phyloP scores from a whole-genome alignment of 176 grass and related monocot species.

The Panicum miliaceum region DNA sequence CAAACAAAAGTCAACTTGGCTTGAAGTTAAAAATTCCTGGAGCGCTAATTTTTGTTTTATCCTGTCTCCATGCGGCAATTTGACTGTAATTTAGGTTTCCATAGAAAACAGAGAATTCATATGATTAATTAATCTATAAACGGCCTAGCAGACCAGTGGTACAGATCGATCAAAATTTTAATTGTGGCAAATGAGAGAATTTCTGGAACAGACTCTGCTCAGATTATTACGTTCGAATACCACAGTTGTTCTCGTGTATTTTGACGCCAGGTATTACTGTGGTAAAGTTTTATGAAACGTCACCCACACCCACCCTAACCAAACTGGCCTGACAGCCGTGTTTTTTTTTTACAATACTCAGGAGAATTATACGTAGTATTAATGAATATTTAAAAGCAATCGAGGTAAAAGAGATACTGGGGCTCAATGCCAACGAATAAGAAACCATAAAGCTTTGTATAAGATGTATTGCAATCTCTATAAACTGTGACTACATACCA shows the following conservation, averaged over 20 bases:
- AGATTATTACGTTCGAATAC: not conserved
- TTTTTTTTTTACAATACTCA: too few relatives aligned
- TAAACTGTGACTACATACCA: not conserved
- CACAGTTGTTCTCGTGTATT: too few relatives aligned
- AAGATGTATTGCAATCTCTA: not conserved
- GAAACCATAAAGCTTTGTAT: not conserved
- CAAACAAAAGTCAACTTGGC: not conserved
- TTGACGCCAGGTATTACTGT: too few relatives aligned
- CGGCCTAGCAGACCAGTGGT: not conserved
- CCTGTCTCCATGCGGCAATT: not conserved
- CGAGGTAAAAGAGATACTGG: not conserved
- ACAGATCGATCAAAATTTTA: not conserved
- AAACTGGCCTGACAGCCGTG: too few relatives aligned
- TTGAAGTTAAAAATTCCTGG: not conserved
- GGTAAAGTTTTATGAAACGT: too few relatives aligned
- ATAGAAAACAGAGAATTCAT: too few relatives aligned
- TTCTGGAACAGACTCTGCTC: not conserved
- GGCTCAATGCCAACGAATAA: not conserved
- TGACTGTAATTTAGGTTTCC: not conserved
- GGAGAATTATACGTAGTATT: too few relatives aligned
- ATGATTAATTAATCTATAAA: not conserved
- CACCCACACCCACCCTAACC: too few relatives aligned
- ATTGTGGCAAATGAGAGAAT: not conserved
- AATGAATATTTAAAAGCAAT: too few relatives aligned
- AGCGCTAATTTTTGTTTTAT: not conserved